Percentiles rank a stretch among this genome's conserved stretches.
Conservation (phyloP, 202 grass and related monocot species). For the Bolboschoenoplectus hybrid region DNA sequence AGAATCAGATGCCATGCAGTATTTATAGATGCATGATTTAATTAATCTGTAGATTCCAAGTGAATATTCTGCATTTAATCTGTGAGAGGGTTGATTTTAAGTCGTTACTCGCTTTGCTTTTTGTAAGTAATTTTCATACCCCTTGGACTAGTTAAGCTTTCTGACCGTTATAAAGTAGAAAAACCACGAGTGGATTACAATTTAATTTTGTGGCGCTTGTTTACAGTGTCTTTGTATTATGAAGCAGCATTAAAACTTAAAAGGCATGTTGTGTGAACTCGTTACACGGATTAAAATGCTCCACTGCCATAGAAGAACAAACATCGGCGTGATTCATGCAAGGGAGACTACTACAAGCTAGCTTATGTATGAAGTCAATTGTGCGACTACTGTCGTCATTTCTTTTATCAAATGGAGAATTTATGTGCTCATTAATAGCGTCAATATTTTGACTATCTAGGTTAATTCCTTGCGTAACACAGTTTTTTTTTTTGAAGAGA, state of each 20-base stretch:
- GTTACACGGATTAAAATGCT: neutral
- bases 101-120: constrained; percentile 27
- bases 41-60: neutral
- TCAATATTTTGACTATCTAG: too few species aligned
- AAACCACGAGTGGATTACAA: neutral
- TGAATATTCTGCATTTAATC: neutral
- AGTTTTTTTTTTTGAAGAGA: too few species aligned
- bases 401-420: neutral
- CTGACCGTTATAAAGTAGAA: neutral
- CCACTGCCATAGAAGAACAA: neutral
- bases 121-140: neutral
- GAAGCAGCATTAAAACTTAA: neutral
- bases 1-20: constrained; percentile 12
- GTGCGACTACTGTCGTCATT: neutral
- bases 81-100: constrained; percentile 25
- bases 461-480: too few species aligned
- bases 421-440: too few species aligned
- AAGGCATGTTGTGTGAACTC: neutral
- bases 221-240: neutral
- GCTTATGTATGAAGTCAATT: neutral
- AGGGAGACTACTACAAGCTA: neutral
- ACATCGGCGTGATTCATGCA: neutral
- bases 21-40: constrained; percentile 6
- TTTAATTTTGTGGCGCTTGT: neutral
- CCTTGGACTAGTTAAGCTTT: neutral